phyloP scores from a whole-genome alignment of 306 rosid genomes.

The Rosa lucieae region DNA sequence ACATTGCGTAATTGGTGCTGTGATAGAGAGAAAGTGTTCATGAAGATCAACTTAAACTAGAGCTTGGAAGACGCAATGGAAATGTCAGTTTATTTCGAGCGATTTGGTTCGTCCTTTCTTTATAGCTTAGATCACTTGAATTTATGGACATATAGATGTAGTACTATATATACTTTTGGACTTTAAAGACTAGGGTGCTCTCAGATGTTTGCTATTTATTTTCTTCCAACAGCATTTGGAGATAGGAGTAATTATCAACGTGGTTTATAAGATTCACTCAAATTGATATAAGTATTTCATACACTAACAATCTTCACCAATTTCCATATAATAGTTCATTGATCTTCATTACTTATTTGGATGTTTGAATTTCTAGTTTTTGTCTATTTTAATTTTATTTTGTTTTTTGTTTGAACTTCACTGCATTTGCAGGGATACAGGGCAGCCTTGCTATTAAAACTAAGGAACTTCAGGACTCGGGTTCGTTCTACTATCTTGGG shows the following conservation, averaged over 20 bases:
- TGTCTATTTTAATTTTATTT: too few species aligned
- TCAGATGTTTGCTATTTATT: background rate
- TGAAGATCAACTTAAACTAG: too few species aligned
- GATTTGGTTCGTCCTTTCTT: slow-evolving; percentile 13
- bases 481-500: too few species aligned
- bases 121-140: slow-evolving; percentile 5
- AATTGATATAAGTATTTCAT: background rate
- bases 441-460: too few species aligned
- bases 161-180: background rate
- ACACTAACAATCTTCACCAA: background rate
- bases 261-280: background rate
- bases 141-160: background rate
- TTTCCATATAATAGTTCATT: background rate
- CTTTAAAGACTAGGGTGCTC: background rate
- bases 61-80: slow-evolving; percentile 77
- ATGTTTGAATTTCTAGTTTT: too few species aligned
- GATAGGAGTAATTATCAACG: background rate
- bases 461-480: too few species aligned
- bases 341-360: too few species aligned
- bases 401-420: too few species aligned
- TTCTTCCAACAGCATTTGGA: background rate
- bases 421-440: too few species aligned
- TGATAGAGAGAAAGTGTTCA: too few species aligned
- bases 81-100: slow-evolving; percentile 55
- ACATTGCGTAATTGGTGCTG: too few species aligned